Percentiles rank a stretch among this genome's conserved stretches.
Evolutionary conservation across 768 basidiomycete species (phyloP).

Genomic region (Lactarius hatsudake): DNA sequence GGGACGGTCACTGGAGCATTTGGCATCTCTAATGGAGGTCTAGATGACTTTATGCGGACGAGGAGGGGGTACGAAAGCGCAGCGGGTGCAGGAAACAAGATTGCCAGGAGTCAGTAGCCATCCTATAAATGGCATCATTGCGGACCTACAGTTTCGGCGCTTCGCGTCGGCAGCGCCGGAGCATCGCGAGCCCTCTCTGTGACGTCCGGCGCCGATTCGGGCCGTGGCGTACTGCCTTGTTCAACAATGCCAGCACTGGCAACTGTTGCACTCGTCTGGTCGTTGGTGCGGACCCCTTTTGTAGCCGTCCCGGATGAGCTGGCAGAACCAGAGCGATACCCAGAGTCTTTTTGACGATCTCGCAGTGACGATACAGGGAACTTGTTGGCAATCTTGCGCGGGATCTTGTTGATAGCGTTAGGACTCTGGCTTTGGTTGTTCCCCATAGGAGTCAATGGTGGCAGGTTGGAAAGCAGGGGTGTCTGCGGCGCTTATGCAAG

Average conservation of each 20-base stretch:
- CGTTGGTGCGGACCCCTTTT: conserved; percentile 9
- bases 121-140: conserved; percentile 11
- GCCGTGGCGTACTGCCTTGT: conserved; percentile 3
- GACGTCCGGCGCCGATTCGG: conserved; percentile 18
- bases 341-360: conserved; percentile 21
- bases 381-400: conserved; percentile 11
- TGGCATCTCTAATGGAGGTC: conserved; percentile 30
- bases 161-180: conserved; percentile 12
- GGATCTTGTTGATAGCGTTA: conserved; percentile 5
- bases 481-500: conserved; percentile 17
- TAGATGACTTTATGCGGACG: background rate
- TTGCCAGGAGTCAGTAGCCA: background rate
- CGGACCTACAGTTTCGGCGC: conserved; percentile 19
- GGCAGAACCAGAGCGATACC: conserved; percentile 22
- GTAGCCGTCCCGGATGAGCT: conserved; percentile 15
- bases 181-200: background rate
- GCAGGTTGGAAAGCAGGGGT: conserved; percentile 7
- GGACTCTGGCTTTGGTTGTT: conserved; percentile 21
- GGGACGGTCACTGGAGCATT: conserved; percentile 41
- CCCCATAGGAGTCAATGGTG: conserved; percentile 26
- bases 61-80: background rate
- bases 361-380: background rate
- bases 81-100: background rate
- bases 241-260: conserved; percentile 8
- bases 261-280: background rate